Evolutionary conservation across 176 grass and related monocot species (phyloP).

Genomic region (Musa troglodytarum): DNA sequence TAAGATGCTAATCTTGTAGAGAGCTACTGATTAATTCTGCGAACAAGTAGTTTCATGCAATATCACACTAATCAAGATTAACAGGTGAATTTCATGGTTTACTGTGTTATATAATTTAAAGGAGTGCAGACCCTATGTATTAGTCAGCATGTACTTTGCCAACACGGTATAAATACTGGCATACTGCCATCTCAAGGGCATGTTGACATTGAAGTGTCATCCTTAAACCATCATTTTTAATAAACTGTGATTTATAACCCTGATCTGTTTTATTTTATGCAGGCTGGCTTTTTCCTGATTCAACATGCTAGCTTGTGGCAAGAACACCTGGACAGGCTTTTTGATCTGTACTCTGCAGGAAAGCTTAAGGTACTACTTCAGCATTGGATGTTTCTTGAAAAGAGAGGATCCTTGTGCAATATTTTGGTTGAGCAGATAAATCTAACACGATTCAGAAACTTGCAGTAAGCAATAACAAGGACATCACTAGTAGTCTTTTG

Average conservation of each 20-base stretch:
- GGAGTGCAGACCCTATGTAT: no score
- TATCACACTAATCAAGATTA: no score
- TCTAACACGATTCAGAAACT: not conserved
- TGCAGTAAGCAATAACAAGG: no score
- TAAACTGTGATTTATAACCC: not conserved
- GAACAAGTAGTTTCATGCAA: no score
- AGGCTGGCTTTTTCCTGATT: slow-evolving; percentile 72
- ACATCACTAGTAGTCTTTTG: no score
- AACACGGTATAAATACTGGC: no score
- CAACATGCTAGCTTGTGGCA: slow-evolving; percentile 58
- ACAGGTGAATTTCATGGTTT: no score
- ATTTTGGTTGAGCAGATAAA: not conserved
- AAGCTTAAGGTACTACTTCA: slow-evolving; percentile 50
- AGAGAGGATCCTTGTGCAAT: not conserved
- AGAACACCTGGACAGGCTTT: slow-evolving; percentile 57
- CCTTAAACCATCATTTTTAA: not conserved
- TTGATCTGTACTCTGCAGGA: slow-evolving; percentile 48
- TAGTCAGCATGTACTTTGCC: no score
- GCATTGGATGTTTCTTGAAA: not conserved
- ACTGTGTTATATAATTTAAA: no score
- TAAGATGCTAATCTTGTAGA: no score
- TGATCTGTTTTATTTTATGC: slow-evolving; percentile 7
- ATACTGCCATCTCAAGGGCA: no score
- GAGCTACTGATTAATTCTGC: no score
- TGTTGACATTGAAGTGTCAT: not conserved